These are phyloP conservation scores for Cordyceps cateniannulata DNA, from an alignment of 2,329 filamentous ascomycete genomes.

Conservation along the genomic window DNA sequence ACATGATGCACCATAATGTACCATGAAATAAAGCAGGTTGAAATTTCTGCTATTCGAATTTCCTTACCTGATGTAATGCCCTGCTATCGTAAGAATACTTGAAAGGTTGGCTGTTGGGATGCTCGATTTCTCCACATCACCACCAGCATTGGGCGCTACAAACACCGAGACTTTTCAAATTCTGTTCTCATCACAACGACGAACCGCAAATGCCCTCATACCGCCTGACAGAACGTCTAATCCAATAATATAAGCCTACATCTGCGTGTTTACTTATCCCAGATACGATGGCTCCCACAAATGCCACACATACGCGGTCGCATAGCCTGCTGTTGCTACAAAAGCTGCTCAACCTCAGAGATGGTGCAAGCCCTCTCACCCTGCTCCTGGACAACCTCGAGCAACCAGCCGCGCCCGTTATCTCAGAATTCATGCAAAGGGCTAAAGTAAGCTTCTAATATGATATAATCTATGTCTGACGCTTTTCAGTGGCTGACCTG, in stretches of 20 bases:
- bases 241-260: not conserved
- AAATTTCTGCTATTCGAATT: too few relatives aligned
- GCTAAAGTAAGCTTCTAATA: constrained; percentile 52
- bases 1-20: too few relatives aligned
- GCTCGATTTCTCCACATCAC: constrained; percentile 4
- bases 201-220: not conserved
- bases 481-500: not conserved
- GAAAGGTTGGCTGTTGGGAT: not conserved
- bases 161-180: not conserved
- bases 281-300: constrained; percentile 45
- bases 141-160: not conserved
- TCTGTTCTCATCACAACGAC: not conserved
- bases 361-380: constrained; percentile 79
- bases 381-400: constrained; percentile 79
- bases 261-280: too few relatives aligned
- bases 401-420: constrained; percentile 64
- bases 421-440: constrained; percentile 67
- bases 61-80: too few relatives aligned
- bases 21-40: too few relatives aligned
- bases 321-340: constrained; percentile 81
- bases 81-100: not conserved
- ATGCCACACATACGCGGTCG: constrained; percentile 65
- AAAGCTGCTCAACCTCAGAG: constrained; percentile 70
- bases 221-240: not conserved
- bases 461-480: not conserved